Conservation (phyloP, 352 stramenopile species). For the Globisporangium alternatum region DNA sequence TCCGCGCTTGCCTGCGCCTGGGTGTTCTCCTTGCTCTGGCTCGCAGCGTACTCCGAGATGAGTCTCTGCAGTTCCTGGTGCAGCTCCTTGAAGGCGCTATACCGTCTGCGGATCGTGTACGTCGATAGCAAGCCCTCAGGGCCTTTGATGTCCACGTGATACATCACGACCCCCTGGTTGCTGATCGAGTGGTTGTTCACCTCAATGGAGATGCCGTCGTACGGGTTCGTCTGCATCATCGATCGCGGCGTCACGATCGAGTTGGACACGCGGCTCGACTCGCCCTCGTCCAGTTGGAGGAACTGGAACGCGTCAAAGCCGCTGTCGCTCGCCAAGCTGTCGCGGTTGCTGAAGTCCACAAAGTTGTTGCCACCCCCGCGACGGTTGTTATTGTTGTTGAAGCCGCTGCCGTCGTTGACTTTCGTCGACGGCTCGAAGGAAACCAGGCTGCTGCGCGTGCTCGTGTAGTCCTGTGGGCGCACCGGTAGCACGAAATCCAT, state of each 20-base stretch:
- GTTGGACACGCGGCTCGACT: conserved; percentile 19
- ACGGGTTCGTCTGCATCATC: conserved; percentile 41
- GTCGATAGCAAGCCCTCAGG: conserved; percentile 71
- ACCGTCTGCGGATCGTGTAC: conserved; percentile 83
- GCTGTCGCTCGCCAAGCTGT: conserved; percentile 62
- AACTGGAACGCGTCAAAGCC: conserved; percentile 63
- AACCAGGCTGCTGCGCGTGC: conserved; percentile 58
- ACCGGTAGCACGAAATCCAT: conserved; percentile 38
- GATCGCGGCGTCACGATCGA: conserved; percentile 28
- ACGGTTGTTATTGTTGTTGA: conserved; percentile 19
- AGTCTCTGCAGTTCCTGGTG: conserved; percentile 63
- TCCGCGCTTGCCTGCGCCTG: not conserved
- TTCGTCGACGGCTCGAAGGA: conserved; percentile 40
- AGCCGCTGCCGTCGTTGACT: conserved; percentile 13
- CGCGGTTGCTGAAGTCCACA: conserved; percentile 24
- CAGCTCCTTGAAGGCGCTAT: conserved; percentile 77
- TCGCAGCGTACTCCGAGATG: conserved; percentile 32
- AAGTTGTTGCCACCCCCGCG: conserved; percentile 21
- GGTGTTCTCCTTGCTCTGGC: not conserved
- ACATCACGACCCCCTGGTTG: conserved; percentile 73
- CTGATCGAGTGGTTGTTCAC: conserved; percentile 55
- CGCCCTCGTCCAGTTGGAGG: conserved; percentile 38
- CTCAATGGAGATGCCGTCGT: conserved; percentile 57
- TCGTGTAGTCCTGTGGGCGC: conserved; percentile 23
- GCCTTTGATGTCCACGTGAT: conserved; percentile 85